A percentile compares a stretch with the other conserved stretches of the same genome.
Conservation (phyloP, 2,329 filamentous ascomycete genomes). For the Fusarium sp. region DNA sequence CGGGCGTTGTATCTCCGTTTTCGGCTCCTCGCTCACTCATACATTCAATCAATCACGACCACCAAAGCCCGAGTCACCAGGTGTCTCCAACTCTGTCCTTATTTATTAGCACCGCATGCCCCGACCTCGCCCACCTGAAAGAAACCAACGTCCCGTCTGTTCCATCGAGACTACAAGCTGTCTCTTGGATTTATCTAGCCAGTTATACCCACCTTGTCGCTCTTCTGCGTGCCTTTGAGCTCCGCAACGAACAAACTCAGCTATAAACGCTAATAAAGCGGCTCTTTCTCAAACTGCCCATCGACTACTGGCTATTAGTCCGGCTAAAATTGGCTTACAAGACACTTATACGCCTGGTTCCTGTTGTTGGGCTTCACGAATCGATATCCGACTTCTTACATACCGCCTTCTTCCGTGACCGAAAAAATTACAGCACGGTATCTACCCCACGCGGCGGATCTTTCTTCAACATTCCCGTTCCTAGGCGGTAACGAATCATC, state of each 20-base stretch:
- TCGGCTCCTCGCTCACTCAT: conserved; percentile 42
- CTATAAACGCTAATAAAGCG: conserved; percentile 25
- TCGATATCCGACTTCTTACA: conserved; percentile 31
- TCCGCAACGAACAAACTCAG: conserved; percentile 7
- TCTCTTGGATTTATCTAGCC: not conserved
- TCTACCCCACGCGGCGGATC: conserved; percentile 41
- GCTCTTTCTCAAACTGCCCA: conserved; percentile 20
- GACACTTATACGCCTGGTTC: conserved; percentile 27
- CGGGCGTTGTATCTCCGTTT: conserved; percentile 41
- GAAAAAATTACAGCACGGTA: conserved; percentile 37
- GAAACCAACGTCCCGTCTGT: conserved; percentile 1
- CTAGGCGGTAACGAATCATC: conserved; percentile 40
- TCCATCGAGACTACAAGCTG: not conserved
- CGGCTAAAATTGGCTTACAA: conserved; percentile 37
- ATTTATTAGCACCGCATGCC: conserved; percentile 40
- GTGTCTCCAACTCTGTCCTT: conserved; percentile 33
- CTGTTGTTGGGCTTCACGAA: conserved; percentile 10
- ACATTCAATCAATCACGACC: conserved; percentile 36
- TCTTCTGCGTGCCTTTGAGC: not conserved
- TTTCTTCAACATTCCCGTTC: conserved; percentile 32
- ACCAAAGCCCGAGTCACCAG: conserved; percentile 40
- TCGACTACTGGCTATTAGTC: conserved; percentile 8
- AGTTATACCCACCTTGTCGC: not conserved
- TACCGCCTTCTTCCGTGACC: conserved; percentile 33
- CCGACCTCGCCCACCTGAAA: conserved; percentile 35